phyloP scores from a whole-genome alignment of 768 basidiomycete species.

The Termitomyces sp. region DNA sequence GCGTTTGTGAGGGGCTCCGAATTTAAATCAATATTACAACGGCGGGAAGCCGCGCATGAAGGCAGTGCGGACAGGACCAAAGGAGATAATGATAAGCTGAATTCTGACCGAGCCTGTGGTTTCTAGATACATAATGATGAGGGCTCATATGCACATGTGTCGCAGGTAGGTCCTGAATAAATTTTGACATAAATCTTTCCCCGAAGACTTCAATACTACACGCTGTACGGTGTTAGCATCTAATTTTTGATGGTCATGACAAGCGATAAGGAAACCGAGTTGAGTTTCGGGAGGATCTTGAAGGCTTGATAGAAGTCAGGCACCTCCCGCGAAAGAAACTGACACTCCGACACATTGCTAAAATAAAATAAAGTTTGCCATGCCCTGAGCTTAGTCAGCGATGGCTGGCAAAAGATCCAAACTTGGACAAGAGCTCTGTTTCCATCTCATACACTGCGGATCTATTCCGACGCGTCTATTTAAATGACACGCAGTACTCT shows the following conservation, averaged over 20 bases:
- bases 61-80: conserved; percentile 15
- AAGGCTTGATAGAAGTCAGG: conserved; percentile 6
- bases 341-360: too few relatives aligned
- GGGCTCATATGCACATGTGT: too few relatives aligned
- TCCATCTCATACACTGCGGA: conserved; percentile 2
- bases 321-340: too few relatives aligned
- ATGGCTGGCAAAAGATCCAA: neutral
- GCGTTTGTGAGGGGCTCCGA: neutral
- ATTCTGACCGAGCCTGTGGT: neutral
- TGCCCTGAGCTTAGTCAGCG: conserved; percentile 6
- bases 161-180: too few relatives aligned
- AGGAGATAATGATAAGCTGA: neutral
- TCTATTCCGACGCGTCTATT: conserved; percentile 13
- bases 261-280: neutral
- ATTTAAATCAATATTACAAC: too few relatives aligned
- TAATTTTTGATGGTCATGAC: neutral
- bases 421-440: neutral
- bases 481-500: conserved; percentile 10
- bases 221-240: neutral
- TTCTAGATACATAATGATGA: too few relatives aligned
- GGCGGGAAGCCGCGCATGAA: too few relatives aligned
- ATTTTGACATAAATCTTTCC: neutral
- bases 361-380: too few relatives aligned
- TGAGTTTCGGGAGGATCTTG: conserved; percentile 15
- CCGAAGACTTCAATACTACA: neutral